Evolutionary conservation across 495 filamentous ascomycete genomes (phyloP).

Genomic region (Penicillium turbatum): DNA sequence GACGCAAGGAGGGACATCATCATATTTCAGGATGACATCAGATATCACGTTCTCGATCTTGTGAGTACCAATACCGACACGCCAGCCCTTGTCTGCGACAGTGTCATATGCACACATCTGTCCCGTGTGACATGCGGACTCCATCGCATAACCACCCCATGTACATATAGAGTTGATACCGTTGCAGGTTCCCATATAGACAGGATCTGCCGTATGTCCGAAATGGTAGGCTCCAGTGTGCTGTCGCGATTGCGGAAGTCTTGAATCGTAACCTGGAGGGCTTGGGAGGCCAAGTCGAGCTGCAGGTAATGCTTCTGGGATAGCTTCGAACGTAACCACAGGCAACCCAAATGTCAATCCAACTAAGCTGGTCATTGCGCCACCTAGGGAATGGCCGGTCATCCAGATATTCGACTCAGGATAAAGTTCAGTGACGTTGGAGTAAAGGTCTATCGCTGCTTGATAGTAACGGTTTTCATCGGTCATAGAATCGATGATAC

Average conservation of each 20-base stretch:
- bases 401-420: slow-evolving; percentile 84
- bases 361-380: slow-evolving; percentile 76
- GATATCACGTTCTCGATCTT: slow-evolving; percentile 78
- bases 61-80: slow-evolving; percentile 79
- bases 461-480: slow-evolving; percentile 88
- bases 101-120: slow-evolving; percentile 86
- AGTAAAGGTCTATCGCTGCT: slow-evolving; percentile 79
- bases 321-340: slow-evolving; percentile 82
- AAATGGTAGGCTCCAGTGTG: slow-evolving; percentile 86
- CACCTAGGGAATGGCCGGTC: slow-evolving; percentile 85
- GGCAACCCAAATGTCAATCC: slow-evolving; percentile 89
- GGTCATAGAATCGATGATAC: slow-evolving; percentile 66
- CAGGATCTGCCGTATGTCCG: slow-evolving; percentile 91
- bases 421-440: slow-evolving; percentile 86
- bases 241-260: slow-evolving; percentile 61
- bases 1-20: slow-evolving; percentile 70
- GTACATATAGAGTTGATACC: slow-evolving; percentile 82
- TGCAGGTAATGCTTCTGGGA: slow-evolving; percentile 84
- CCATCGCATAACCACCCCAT: slow-evolving; percentile 90
- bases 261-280: slow-evolving; percentile 70
- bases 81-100: slow-evolving; percentile 83
- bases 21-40: slow-evolving; percentile 80
- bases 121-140: slow-evolving; percentile 86
- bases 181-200: slow-evolving; percentile 93
- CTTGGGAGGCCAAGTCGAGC: slow-evolving; percentile 79